Percentiles rank a stretch among this genome's conserved stretches.
Evolutionary conservation across 345 rosid species (phyloP).

Genomic region (Rhizophora mangle): DNA sequence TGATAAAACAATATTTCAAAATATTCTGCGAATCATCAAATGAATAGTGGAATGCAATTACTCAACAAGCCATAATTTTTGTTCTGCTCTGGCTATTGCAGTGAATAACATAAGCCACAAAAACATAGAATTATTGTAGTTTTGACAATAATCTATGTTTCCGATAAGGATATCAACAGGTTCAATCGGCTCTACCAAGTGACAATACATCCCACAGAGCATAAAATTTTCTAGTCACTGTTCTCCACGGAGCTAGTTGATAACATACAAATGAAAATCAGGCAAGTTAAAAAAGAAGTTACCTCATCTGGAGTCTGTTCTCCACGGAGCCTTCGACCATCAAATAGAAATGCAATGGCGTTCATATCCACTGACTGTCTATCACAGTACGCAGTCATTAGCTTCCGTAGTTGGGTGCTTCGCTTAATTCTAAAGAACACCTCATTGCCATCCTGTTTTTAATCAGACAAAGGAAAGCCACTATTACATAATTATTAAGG

Average conservation of each 20-base stretch:
- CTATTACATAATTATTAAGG: background rate
- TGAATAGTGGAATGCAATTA: no score
- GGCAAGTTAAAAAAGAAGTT: background rate
- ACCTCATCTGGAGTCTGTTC: slow-evolving; percentile 99
- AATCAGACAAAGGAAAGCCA: background rate
- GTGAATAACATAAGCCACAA: no score
- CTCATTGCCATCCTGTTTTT: slow-evolving; percentile 74
- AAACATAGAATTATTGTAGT: no score
- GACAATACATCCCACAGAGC: no score
- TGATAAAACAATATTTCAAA: background rate
- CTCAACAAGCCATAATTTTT: no score
- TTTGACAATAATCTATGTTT: no score
- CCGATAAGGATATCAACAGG: no score
- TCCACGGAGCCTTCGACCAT: slow-evolving; percentile 79
- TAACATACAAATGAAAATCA: background rate
- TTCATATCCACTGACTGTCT: slow-evolving; percentile 71
- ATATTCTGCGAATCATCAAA: no score
- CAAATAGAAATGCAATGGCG: slow-evolving; percentile 82
- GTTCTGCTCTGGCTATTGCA: no score
- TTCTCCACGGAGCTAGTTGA: background rate
- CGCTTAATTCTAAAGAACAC: slow-evolving; percentile 86
- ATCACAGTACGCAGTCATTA: slow-evolving; percentile 83
- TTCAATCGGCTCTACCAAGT: no score
- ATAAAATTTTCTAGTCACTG: no score
- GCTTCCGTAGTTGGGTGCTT: slow-evolving; percentile 71